Conservation (phyloP, 495 filamentous ascomycete species). For the Neurospora sp. region DNA sequence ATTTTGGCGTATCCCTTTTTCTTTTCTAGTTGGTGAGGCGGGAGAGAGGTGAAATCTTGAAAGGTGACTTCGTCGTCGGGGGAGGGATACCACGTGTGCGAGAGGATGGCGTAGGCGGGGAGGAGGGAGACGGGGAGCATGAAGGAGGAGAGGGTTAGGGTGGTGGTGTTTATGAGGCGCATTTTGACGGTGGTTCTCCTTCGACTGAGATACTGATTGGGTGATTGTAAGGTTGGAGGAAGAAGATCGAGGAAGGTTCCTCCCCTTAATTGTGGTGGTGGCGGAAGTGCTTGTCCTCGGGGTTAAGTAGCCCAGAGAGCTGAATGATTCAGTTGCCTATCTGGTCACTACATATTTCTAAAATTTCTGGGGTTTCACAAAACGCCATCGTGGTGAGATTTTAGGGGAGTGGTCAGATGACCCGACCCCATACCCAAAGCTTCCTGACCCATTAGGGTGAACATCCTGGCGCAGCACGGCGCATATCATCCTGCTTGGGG, state of each 20-base stretch:
- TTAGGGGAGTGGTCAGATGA: background rate
- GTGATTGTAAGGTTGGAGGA: too few relatives aligned
- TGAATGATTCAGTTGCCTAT: background rate
- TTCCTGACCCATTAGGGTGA: too few relatives aligned
- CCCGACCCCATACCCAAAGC: too few relatives aligned
- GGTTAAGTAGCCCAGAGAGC: background rate
- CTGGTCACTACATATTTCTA: background rate
- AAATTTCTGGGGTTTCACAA: background rate
- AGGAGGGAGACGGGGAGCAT: conserved; percentile 9
- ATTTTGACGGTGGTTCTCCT: conserved; percentile 10
- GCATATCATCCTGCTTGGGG: background rate
- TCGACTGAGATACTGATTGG: too few relatives aligned
- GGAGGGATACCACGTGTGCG: conserved; percentile 20
- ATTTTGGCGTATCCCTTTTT: conserved; percentile 12
- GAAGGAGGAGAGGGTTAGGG: conserved; percentile 28
- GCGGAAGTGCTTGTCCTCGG: background rate
- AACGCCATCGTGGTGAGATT: background rate
- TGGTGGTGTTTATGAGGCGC: conserved; percentile 35
- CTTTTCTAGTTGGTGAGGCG: background rate
- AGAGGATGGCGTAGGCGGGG: conserved; percentile 30
- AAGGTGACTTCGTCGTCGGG: conserved; percentile 25
- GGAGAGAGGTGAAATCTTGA: conserved; percentile 14
- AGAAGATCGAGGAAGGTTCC: too few relatives aligned
- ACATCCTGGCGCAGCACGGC: background rate
- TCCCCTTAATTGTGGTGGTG: too few relatives aligned